phyloP scores from a whole-genome alignment of 305 asterid species.

The Ruellia speciosa region DNA sequence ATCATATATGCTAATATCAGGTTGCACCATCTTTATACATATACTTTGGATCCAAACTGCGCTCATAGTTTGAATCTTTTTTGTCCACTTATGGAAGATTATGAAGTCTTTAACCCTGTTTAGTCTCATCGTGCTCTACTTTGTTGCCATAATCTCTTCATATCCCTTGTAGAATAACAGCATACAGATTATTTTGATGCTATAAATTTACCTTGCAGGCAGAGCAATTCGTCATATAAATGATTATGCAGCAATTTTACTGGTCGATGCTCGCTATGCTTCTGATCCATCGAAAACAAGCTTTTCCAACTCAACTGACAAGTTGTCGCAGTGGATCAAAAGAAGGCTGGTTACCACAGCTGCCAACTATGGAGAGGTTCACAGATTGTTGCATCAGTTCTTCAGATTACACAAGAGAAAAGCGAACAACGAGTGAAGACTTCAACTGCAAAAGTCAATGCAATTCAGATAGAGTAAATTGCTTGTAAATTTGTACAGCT shows the following conservation, averaged over 20 bases:
- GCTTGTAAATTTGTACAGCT: not conserved
- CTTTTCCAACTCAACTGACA: constrained; percentile 52
- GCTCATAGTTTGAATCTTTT: not conserved
- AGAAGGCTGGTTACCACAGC: constrained; percentile 42
- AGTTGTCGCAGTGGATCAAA: constrained; percentile 88
- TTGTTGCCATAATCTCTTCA: not conserved
- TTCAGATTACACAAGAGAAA: constrained; percentile 64
- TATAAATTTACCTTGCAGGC: constrained; percentile 37
- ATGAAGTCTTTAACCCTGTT: not conserved
- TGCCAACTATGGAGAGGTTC: constrained; percentile 69
- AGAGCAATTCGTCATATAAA: constrained; percentile 87
- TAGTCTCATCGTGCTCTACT: not conserved
- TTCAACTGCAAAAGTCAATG: constrained; percentile 1
- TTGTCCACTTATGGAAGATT: not conserved
- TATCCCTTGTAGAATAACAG: not conserved
- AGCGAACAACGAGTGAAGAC: constrained; percentile 15
- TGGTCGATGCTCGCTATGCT: constrained; percentile 83
- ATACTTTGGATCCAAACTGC: not conserved
- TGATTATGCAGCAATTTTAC: constrained; percentile 79
- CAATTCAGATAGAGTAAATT: constrained; percentile 5
- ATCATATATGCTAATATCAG: not conserved
- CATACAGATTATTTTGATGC: constrained; percentile 14
- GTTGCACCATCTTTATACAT: no score
- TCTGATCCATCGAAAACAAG: constrained; percentile 46
- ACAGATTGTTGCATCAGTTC: constrained; percentile 69